A percentile compares a stretch with the other conserved stretches of the same genome.
Conservation (phyloP, 495 filamentous ascomycete genomes). For the Darksidea phi region DNA sequence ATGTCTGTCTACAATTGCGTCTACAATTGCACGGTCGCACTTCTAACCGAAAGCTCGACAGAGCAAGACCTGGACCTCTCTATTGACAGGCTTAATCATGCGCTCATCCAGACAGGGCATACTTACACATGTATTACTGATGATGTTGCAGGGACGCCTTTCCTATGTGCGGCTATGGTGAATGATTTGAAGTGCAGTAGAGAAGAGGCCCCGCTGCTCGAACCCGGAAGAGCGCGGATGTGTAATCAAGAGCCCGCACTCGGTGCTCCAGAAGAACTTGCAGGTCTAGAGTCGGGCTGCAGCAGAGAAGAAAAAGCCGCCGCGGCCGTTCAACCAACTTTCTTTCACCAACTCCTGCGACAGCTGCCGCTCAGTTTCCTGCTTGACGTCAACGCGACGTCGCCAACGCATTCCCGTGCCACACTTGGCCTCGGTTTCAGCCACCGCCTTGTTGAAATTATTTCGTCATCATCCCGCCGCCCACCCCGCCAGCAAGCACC, state of each 20-base stretch:
- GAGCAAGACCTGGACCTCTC: too few species aligned
- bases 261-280: not conserved
- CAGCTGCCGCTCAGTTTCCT: not conserved
- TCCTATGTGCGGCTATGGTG: constrained; percentile 14
- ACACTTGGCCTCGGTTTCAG: not conserved
- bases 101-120: too few species aligned
- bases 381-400: constrained; percentile 1
- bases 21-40: too few species aligned
- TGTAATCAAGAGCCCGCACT: constrained; percentile 14
- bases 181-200: not conserved
- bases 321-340: not conserved
- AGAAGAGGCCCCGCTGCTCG: not conserved
- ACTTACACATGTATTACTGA: constrained; percentile 6
- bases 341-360: not conserved
- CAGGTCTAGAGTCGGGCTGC: not conserved
- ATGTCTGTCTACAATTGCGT: too few species aligned
- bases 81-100: too few species aligned
- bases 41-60: too few species aligned
- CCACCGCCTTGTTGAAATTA: not conserved
- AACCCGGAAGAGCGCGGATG: constrained; percentile 28
- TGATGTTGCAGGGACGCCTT: constrained; percentile 30
- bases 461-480: too few species aligned
- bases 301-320: not conserved
- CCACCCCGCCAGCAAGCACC: too few species aligned
- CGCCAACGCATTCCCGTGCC: not conserved